A percentile compares a stretch with the other conserved stretches of the same genome.
These are phyloP conservation scores for Barnettozyma californica DNA, from an alignment of 805 yeast genomes.

Conservation along the genomic window DNA sequence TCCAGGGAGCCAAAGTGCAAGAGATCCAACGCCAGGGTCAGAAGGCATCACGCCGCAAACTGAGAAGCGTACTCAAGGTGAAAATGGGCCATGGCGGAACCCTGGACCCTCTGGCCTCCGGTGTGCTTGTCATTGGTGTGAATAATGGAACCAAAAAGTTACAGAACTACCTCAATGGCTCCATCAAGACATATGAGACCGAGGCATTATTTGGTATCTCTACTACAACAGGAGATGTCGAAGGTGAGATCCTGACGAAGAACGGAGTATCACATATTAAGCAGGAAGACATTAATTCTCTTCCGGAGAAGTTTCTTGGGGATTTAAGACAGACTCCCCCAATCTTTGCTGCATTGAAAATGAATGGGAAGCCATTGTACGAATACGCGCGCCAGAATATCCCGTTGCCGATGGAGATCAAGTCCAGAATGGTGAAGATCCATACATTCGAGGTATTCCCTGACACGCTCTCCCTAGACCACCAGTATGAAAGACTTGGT, in stretches of 20 bases:
- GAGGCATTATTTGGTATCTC: slow-evolving; percentile 83
- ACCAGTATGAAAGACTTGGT: slow-evolving; percentile 36
- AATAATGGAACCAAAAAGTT: slow-evolving; percentile 86
- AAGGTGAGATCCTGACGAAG: slow-evolving; percentile 70
- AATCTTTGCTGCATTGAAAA: slow-evolving; percentile 85
- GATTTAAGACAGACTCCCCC: slow-evolving; percentile 88
- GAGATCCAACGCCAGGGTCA: slow-evolving; percentile 34
- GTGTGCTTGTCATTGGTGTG: slow-evolving; percentile 87
- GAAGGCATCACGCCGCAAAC: slow-evolving; percentile 44
- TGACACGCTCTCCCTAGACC: slow-evolving; percentile 51
- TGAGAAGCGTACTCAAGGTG: slow-evolving; percentile 48
- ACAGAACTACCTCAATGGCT: slow-evolving; percentile 63
- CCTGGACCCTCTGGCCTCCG: slow-evolving; percentile 92
- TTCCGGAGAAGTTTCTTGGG: slow-evolving; percentile 70
- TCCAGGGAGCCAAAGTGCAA: slow-evolving; percentile 42
- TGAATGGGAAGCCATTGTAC: slow-evolving; percentile 90
- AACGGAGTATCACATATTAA: slow-evolving; percentile 55
- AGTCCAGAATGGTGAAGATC: slow-evolving; percentile 66
- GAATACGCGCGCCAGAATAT: slow-evolving; percentile 88
- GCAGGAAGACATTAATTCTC: slow-evolving; percentile 41
- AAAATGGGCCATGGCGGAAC: slow-evolving; percentile 99
- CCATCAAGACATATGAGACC: slow-evolving; percentile 76
- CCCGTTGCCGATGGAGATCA: slow-evolving; percentile 80
- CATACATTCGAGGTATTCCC: slow-evolving; percentile 45
- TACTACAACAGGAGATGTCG: slow-evolving; percentile 91